Percentiles rank a stretch among this genome's conserved stretches.
These are phyloP conservation scores for Sclerotinia subarctica DNA, from an alignment of 2,329 filamentous ascomycete species.

Conservation along the genomic window DNA sequence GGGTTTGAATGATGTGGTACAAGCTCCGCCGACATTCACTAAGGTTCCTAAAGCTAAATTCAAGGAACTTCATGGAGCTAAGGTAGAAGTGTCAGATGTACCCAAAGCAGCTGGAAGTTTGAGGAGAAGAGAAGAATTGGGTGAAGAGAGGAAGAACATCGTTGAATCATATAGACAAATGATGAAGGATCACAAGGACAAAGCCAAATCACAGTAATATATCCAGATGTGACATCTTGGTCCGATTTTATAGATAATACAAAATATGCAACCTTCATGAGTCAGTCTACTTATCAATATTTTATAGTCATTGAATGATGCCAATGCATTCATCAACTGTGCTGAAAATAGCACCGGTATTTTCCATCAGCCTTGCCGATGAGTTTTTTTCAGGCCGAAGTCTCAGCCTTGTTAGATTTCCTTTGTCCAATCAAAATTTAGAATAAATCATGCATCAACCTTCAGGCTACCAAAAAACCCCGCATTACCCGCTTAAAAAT, in stretches of 20 bases:
- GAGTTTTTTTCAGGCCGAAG: neutral
- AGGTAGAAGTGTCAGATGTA: slow-evolving; percentile 65
- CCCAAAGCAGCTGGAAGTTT: slow-evolving; percentile 68
- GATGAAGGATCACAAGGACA: slow-evolving; percentile 52
- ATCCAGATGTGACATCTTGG: neutral
- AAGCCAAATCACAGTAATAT: slow-evolving; percentile 6
- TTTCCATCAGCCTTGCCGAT: neutral
- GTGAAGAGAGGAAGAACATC: slow-evolving; percentile 65
- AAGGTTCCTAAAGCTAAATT: slow-evolving; percentile 39
- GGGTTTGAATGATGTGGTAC: slow-evolving; percentile 41
- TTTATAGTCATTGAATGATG: too few relatives aligned
- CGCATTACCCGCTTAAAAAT: slow-evolving; percentile 16
- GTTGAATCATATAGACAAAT: slow-evolving; percentile 70
- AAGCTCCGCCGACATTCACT: slow-evolving; percentile 37
- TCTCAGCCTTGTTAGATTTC: neutral
- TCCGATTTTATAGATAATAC: neutral
- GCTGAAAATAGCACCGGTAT: neutral
- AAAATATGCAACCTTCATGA: neutral
- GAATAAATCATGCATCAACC: neutral
- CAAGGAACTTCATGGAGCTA: slow-evolving; percentile 53
- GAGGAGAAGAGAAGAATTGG: slow-evolving; percentile 68
- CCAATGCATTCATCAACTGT: neutral
- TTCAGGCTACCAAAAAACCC: neutral
- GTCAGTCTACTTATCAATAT: too few relatives aligned
- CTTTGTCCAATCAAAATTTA: neutral